phyloP scores from a whole-genome alignment of 495 filamentous ascomycete genomes.

The Ascobolus immersus region DNA sequence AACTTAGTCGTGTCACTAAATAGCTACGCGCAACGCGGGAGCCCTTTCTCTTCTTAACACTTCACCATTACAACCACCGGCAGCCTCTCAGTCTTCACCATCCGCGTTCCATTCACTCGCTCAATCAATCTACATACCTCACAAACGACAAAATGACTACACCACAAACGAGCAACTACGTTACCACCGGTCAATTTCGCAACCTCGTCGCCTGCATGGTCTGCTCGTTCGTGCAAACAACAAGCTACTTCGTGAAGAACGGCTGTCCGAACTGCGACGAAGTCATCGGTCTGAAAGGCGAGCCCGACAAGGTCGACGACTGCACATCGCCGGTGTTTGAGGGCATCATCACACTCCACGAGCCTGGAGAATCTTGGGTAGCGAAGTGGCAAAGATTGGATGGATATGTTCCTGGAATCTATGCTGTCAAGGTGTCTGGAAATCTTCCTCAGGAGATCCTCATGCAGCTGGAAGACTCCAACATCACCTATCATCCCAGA shows the following conservation, averaged over 20 bases:
- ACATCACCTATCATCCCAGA: slow-evolving; percentile 14
- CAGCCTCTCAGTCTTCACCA: no score
- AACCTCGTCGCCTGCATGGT: slow-evolving; percentile 94
- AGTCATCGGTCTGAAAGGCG: slow-evolving; percentile 57
- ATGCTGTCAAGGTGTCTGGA: slow-evolving; percentile 80
- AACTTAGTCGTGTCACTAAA: no score
- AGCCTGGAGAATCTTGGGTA: slow-evolving; percentile 64
- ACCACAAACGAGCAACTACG: slow-evolving; percentile 31
- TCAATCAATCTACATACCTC: no score
- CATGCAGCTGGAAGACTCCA: slow-evolving; percentile 8
- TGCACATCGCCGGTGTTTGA: slow-evolving; percentile 92
- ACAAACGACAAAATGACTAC: no score
- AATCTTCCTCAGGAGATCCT: slow-evolving; percentile 23
- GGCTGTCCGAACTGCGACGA: slow-evolving; percentile 94
- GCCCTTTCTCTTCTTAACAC: no score
- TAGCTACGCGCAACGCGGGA: no score
- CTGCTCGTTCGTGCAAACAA: slow-evolving; percentile 71
- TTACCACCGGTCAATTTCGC: slow-evolving; percentile 43
- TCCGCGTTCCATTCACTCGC: no score
- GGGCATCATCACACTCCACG: slow-evolving; percentile 55
- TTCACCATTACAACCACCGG: no score
- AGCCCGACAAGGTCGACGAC: slow-evolving; percentile 55
- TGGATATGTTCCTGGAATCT: slow-evolving; percentile 59
- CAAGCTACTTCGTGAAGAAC: slow-evolving; percentile 53
- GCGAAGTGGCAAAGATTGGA: slow-evolving; percentile 85